Evolutionary conservation across 2,329 filamentous ascomycete genomes (phyloP), one percentile per base, ranked within the genome.

Genomic region (Aspergillus phoenicis): DNA sequence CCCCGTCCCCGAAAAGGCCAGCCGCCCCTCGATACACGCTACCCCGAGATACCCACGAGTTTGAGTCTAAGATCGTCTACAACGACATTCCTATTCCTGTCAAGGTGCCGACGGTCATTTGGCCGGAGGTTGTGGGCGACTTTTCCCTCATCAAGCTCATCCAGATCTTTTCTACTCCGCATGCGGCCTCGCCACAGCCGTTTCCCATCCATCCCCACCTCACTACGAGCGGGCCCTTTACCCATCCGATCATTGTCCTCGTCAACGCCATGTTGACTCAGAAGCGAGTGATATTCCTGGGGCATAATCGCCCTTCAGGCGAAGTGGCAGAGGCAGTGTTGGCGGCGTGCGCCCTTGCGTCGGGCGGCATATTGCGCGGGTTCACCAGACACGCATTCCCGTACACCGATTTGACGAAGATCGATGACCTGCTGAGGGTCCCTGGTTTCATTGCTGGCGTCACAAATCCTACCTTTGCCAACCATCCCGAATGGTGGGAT

Each of bases 401-500:
- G 2, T 99, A 99, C 73, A 99, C 95, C 1, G 95, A 99, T 79
- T 83, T 99, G 47, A 97, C 93, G 65, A 99, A 99, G 78, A 93
- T 99, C 62, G 95, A 99, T 67, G 95, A 98, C 73, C 84, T 99
- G 10, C 84, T 99, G 52, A 94, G 96, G 70, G 95, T 99, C 0
- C 94, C 95, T 6, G 95, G 95, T 2, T 99, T 99, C 77, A 97
- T 99, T 69, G 95, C 95, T 2, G 95, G 95, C 60, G 95, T 99
- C 43, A 99, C 94, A 1, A 99, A 99, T 73, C 95, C 95, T 5
- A 94, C 93, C 0, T 99, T 99, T 74, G 93, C 94, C 63, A 87
- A 93, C 71, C 94, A 98, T 71, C 91, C 91, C 0, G 93, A 97
- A 74, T 99, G 95, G 95, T 99, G 95, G 95, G 95, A 99, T 77